Conservation (phyloP, 805 yeast genomes). For the Saturnispora halmiae region DNA sequence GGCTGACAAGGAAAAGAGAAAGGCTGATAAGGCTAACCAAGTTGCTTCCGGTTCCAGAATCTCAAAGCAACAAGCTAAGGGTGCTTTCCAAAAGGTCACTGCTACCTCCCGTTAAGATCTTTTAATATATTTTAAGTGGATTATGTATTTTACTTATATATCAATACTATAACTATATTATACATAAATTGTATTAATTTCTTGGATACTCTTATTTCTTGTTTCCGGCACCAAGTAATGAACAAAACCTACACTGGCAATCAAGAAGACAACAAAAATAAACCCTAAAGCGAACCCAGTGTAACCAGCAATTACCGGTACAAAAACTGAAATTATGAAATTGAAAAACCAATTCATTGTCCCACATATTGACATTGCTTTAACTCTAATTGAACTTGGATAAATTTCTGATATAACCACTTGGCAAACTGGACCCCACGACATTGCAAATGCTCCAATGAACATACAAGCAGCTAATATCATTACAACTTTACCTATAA, state of each 20-base stretch:
- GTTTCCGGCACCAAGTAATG: constrained; percentile 29
- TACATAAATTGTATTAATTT: constrained; percentile 16
- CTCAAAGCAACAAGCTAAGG: constrained; percentile 95
- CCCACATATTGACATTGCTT: constrained; percentile 46
- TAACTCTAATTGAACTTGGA: constrained; percentile 52
- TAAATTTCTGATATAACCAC: constrained; percentile 57
- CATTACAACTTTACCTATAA: constrained; percentile 45
- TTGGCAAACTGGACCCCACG: constrained; percentile 70
- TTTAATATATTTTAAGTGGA: constrained; percentile 5
- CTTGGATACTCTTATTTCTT: constrained; percentile 17
- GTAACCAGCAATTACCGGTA: constrained; percentile 53
- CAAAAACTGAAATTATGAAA: constrained; percentile 54
- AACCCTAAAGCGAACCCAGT: constrained; percentile 64
- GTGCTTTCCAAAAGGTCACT: constrained; percentile 94
- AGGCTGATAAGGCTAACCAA: constrained; percentile 81
- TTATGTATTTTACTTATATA: constrained; percentile 7
- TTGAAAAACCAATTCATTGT: constrained; percentile 58
- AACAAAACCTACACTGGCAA: constrained; percentile 20
- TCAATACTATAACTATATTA: not conserved
- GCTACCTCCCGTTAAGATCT: constrained; percentile 86
- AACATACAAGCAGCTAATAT: constrained; percentile 47
- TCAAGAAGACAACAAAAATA: constrained; percentile 33
- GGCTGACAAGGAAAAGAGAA: constrained; percentile 89
- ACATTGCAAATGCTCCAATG: constrained; percentile 55
- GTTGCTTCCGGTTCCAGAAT: constrained; percentile 74